phyloP scores from a whole-genome alignment of 345 rosid genomes.

The Citrus medica region DNA sequence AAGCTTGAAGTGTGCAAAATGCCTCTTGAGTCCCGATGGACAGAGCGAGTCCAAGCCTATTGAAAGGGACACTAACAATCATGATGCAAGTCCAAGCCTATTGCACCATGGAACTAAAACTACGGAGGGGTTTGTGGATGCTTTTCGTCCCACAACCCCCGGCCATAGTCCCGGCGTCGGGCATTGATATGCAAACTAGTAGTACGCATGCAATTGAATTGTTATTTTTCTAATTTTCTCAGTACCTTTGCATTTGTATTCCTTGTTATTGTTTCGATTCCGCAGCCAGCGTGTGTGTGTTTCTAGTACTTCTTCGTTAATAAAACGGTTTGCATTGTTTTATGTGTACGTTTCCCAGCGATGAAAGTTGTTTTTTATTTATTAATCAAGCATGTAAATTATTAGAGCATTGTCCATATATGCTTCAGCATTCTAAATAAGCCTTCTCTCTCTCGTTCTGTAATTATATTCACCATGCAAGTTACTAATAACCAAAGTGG shows the following conservation, averaged over 20 bases:
- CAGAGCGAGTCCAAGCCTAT: not conserved
- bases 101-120: not conserved
- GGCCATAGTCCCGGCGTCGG: constrained; percentile 61
- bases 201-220: not conserved
- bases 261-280: not conserved
- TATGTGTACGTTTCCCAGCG: not conserved
- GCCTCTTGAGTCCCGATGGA: constrained; percentile 5
- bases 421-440: not conserved
- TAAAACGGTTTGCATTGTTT: not conserved
- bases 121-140: constrained; percentile 22
- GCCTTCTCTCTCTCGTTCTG: not conserved
- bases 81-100: not conserved
- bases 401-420: not conserved
- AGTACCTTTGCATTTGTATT: not conserved
- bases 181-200: not conserved
- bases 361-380: not conserved
- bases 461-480: not conserved
- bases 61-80: not conserved
- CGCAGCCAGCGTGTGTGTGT: not conserved
- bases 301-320: not conserved
- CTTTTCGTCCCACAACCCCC: constrained; percentile 49
- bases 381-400: not conserved
- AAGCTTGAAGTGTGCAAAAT: constrained; percentile 6
- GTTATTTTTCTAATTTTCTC: not conserved
- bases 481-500: not conserved